These are phyloP conservation scores for Fusarium praegraminearum DNA, from an alignment of 2,329 filamentous ascomycete genomes.

Conservation along the genomic window DNA sequence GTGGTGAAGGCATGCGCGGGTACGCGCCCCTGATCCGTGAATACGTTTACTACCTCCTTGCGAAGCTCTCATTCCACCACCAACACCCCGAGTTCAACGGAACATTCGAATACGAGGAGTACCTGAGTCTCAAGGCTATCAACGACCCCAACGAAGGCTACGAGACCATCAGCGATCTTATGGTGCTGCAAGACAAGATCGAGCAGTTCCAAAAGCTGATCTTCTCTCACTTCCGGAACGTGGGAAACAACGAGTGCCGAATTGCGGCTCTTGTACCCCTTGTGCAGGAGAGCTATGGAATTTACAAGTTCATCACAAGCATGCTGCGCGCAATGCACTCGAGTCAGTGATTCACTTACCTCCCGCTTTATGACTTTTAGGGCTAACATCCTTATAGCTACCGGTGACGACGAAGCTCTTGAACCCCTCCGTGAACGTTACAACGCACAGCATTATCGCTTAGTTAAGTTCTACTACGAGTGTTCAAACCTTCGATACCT, in stretches of 20 bases:
- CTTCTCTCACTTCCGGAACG: conserved; percentile 93
- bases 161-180: conserved; percentile 96
- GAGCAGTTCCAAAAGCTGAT: conserved; percentile 98
- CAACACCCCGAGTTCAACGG: conserved; percentile 99
- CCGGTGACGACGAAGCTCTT: conserved; percentile 92
- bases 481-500: conserved; percentile 97
- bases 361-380: conserved; percentile 7
- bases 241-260: conserved; percentile 94
- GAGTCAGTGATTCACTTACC: conserved; percentile 65
- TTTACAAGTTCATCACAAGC: conserved; percentile 99
- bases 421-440: conserved; percentile 89
- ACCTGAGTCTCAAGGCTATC: conserved; percentile 96
- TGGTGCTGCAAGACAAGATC: conserved; percentile 97
- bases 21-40: conserved; percentile 94
- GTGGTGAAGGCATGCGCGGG: conserved; percentile 86
- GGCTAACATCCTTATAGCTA: conserved; percentile 65
- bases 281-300: conserved; percentile 97
- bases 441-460: conserved; percentile 94
- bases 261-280: conserved; percentile 94
- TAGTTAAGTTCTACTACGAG: conserved; percentile 99
- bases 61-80: conserved; percentile 96
- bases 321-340: conserved; percentile 99
- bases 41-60: conserved; percentile 95
- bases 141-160: conserved; percentile 98
- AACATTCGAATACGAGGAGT: conserved; percentile 98